phyloP scores from a whole-genome alignment of 345 rosid genomes.

The Toxicodendron radicans region DNA sequence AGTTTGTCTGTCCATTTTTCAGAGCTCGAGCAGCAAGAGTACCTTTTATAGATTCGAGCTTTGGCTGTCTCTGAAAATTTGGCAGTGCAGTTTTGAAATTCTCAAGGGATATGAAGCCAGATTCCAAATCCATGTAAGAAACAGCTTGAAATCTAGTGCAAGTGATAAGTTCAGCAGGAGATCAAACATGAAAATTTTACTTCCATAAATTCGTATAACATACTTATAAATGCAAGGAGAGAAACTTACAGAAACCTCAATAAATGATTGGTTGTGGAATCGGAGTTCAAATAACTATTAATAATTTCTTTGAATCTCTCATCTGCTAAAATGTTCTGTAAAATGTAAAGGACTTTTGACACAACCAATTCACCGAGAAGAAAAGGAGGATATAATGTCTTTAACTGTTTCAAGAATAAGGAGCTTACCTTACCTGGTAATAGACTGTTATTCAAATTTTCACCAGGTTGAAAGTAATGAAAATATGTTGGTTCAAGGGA shows the following conservation, averaged over 20 bases:
- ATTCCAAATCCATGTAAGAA: conserved; percentile 61
- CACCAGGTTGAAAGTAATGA: not conserved
- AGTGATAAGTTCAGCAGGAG: conserved; percentile 15
- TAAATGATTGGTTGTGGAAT: conserved; percentile 57
- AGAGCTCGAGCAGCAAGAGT: not conserved
- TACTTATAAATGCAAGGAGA: conserved; percentile 14
- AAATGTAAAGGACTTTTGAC: conserved; percentile 37
- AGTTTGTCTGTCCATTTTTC: not conserved
- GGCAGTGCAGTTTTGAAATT: conserved; percentile 75
- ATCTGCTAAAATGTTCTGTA: conserved; percentile 65
- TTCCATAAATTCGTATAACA: conserved; percentile 19
- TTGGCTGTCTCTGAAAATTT: conserved; percentile 67
- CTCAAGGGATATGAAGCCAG: conserved; percentile 69
- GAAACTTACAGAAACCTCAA: conserved; percentile 74
- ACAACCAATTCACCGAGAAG: not conserved
- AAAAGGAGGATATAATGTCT: not conserved
- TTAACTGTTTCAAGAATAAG: not conserved
- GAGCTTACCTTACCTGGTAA: not conserved
- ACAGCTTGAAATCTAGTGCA: conserved; percentile 67
- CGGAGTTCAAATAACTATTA: conserved; percentile 38
- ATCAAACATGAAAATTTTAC: conserved; percentile 16
- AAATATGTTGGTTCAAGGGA: not conserved
- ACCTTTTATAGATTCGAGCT: conserved; percentile 80
- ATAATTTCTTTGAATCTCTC: conserved; percentile 66
- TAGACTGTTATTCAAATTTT: not conserved